phyloP scores from a whole-genome alignment of 1,284 basidiomycete species.

The Phylloporus sp. region DNA sequence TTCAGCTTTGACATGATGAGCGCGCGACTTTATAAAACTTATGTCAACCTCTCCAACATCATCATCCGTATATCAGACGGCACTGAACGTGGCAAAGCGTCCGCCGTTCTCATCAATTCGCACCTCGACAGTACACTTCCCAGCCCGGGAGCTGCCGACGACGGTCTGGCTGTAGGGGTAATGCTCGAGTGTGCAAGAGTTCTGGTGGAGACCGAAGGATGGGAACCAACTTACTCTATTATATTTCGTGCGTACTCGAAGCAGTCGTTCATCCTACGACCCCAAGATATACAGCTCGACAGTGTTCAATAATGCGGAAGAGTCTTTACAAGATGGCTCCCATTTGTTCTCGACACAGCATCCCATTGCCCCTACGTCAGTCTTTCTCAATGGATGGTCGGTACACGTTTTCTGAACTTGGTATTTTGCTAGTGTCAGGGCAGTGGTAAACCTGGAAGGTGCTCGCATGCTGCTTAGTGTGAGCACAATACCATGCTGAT shows the following conservation, averaged over 20 bases:
- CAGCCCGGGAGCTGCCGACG: constrained; percentile 87
- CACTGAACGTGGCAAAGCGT: constrained; percentile 70
- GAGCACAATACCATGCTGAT: constrained; percentile 8
- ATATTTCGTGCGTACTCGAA: constrained; percentile 72
- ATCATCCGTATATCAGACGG: constrained; percentile 89
- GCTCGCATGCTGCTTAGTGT: constrained; percentile 2
- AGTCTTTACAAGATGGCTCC: constrained; percentile 93
- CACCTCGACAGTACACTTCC: constrained; percentile 88
- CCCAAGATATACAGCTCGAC: not conserved
- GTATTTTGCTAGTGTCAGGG: constrained; percentile 64
- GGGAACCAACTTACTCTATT: constrained; percentile 80
- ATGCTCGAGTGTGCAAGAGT: constrained; percentile 92
- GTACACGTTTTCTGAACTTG: not conserved
- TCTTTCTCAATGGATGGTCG: constrained; percentile 13
- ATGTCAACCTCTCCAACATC: constrained; percentile 87
- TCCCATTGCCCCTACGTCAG: constrained; percentile 70
- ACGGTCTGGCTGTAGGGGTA: constrained; percentile 86
- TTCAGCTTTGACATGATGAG: constrained; percentile 84
- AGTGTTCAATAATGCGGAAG: constrained; percentile 98
- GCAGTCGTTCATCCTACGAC: not conserved
- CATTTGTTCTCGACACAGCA: constrained; percentile 93
- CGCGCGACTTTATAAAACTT: constrained; percentile 89
- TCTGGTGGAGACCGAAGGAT: constrained; percentile 71
- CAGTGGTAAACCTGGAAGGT: constrained; percentile 93
- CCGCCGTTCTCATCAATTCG: constrained; percentile 87